Evolutionary conservation across 208 protist genomes (phyloP), one percentile per base, ranked within the genome.

Genomic region (Acanthamoeba rhysodes): DNA sequence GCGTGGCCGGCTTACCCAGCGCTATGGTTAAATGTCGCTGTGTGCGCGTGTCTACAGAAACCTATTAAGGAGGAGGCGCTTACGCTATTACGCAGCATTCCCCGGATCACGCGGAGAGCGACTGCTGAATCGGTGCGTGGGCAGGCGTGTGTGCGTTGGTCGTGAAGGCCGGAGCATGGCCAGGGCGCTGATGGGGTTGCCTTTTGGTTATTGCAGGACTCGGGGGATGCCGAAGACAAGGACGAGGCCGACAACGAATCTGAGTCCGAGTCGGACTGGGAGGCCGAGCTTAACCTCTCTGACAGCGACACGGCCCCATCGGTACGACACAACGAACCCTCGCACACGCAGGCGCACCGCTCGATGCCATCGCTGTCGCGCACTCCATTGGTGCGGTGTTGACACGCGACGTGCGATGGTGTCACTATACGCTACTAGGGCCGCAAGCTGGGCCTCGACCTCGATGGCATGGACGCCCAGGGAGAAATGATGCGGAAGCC

Each of bases 191-290:
- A 41, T 41, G 1, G 37, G 37, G 37, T 41, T 41, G 37, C 37
- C 1, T 41, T 41, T 41, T 41, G 1, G 37, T 4, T 4, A 41
- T 41, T 41, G 37, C 1, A 41, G 66, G 66, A 74, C 32, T 74
- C 66, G 32, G 66, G 66, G n/a, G 66, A 74, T 29, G 55, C 55
- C 55, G 55, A 62, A 22, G 55, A 62, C 70, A 85, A 85, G 29
- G 48, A 85, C 27, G 34, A 59, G 22, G 78, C 34, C 34, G 78
- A 85, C 27, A 85, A 57, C 37, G 37, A 41, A 41, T 41, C 37
- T 9, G 48, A 57, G 45, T 85, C 78, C 20, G 78, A 85, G 78
- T 85, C 78, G 9, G 78, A 85, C 32, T 85, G 78, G 78, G 78
- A 85, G 27, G 48, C 34, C 20, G 78, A 85, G 27, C 66, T 74